Evolutionary conservation across 2,329 filamentous ascomycete genomes (phyloP), one percentile per base, ranked within the genome.

Genomic region (Ploettnerulaceae sp.): DNA sequence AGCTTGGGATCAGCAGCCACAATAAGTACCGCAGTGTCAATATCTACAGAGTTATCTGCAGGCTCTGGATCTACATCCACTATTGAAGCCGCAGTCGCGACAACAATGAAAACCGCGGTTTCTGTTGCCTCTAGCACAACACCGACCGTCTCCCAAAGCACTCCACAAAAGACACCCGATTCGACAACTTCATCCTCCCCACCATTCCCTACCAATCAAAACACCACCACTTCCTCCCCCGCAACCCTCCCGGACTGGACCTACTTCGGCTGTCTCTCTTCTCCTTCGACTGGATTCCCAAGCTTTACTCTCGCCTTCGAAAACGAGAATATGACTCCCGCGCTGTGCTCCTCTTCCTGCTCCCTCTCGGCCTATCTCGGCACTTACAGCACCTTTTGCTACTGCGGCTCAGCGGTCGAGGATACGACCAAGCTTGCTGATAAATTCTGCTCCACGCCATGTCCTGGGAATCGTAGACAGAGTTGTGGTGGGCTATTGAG

Each of bases 261-360:
- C 6, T 43, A 43, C 26, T 7, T 34, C 17, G 40, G 40, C n/a
- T 43, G 40, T 21, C 29, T 43, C 7, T 34, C 29, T 14, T 42
- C 20, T 15, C 7, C 21, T 14, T 8, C 18, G 28, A 15, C 18
- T 9, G 21, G 20, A n/a, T 34, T 43, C 40, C 14, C 20, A 17
- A 34, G 1, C 1, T 34, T 43, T 24, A 20, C 15, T 18, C 40
- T 43, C 40, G 8, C 40, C 22, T 14, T n/a, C 8, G 15, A 21
- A 9, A 31, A 43, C 12, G 31, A 20, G 7, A 34, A 33, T 14
- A 43, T 43, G 40, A 43, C 29, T 2, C 21, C 11, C 9, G 5
- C n/a, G 17, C 14, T 34, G n/a, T 43, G 40, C 21, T 29, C 40
- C 1, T 32, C 20, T 5, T 5, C n/a, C 14, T 43, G 40, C 14